Conservation (phyloP, 176 grass and related monocot species). For the Avena eriantha region DNA sequence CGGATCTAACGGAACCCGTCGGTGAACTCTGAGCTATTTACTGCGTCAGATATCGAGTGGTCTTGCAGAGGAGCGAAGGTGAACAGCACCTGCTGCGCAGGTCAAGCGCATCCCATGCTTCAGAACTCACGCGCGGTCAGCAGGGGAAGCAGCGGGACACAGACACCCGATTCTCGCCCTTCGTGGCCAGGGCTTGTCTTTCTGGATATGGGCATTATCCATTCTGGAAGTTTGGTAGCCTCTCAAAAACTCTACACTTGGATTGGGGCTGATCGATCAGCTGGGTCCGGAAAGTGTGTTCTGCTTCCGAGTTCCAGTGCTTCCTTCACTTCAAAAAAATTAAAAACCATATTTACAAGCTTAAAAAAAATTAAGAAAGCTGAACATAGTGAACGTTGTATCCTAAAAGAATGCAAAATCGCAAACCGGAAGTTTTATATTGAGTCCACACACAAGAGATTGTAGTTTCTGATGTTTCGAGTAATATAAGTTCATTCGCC, state of each 20-base stretch:
- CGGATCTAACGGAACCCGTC: no score
- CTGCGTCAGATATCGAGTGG: background rate
- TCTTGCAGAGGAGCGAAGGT: background rate
- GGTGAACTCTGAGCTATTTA: background rate
- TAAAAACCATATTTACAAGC: no score
- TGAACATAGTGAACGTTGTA: no score
- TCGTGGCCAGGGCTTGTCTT: constrained; percentile 65
- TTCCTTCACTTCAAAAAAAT: no score
- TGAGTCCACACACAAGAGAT: no score
- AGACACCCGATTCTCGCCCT: background rate
- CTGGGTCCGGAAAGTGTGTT: no score
- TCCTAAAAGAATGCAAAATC: no score
- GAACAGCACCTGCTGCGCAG: background rate
- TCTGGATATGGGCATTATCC: constrained; percentile 80
- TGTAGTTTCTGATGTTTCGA: no score
- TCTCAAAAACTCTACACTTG: constrained; percentile 42
- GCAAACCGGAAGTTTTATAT: no score
- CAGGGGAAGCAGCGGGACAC: constrained; percentile 11
- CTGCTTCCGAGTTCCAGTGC: no score
- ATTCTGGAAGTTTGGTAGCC: constrained; percentile 47
- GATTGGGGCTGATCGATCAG: background rate
- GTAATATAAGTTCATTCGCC: no score
- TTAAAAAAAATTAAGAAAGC: no score
- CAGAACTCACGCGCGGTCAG: constrained; percentile 22
- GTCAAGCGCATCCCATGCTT: background rate